phyloP scores from a whole-genome alignment of 805 yeast genomes.

The Komagataella ulmi region DNA sequence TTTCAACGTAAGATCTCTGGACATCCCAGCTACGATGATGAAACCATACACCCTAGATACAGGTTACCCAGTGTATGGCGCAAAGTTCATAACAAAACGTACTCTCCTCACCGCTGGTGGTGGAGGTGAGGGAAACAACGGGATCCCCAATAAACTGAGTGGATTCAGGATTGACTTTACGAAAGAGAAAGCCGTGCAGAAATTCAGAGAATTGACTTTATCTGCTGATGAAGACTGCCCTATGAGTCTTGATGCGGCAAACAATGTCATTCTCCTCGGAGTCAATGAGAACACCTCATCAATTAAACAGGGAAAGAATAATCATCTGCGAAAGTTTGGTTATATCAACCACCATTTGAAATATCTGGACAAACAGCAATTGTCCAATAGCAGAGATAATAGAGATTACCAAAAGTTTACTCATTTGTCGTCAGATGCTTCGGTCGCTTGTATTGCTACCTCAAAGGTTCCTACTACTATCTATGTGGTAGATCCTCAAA shows the following conservation, averaged over 20 bases:
- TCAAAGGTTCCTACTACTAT: conserved; percentile 52
- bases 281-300: conserved; percentile 56
- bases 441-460: conserved; percentile 56
- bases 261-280: conserved; percentile 50
- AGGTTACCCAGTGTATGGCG: conserved; percentile 76
- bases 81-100: conserved; percentile 49
- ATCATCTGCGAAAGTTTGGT: conserved; percentile 55
- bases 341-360: conserved; percentile 49
- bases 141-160: conserved; percentile 73
- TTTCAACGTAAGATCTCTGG: not conserved
- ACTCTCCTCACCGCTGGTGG: conserved; percentile 78
- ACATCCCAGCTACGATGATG: not conserved
- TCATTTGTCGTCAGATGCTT: conserved; percentile 41
- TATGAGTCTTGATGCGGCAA: conserved; percentile 54
- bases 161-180: conserved; percentile 34
- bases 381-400: conserved; percentile 30
- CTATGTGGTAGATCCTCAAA: conserved; percentile 43
- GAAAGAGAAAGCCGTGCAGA: conserved; percentile 26
- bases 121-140: conserved; percentile 89
- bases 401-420: conserved; percentile 57
- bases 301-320: conserved; percentile 48
- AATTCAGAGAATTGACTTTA: conserved; percentile 44
- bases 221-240: conserved; percentile 76
- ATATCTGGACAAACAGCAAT: conserved; percentile 46
- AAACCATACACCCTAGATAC: conserved; percentile 1